Evolutionary conservation across 108 stramenopile species (phyloP), one percentile per base, ranked within the genome.

Genomic region (Conticribra weissflogii): DNA sequence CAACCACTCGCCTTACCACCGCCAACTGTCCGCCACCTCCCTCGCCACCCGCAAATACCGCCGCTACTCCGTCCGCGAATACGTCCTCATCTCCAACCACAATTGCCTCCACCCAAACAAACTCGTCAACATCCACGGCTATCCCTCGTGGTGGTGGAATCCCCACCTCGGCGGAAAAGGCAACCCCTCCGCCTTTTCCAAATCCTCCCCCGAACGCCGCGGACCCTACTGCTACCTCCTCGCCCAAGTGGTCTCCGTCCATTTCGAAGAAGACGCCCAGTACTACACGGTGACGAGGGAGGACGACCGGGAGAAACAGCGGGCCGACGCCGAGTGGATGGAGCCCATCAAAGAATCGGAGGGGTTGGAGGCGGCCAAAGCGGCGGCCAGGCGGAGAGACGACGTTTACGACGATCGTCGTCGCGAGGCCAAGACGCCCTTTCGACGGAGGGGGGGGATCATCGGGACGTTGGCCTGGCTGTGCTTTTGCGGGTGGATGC

Each of bases 221-320:
- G 93, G 90, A 12, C 90, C 93, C 5, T 92, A 82, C 58, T 56
- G 58, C 0, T 94, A 84, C 72, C 64, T 91, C 41, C 48, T 91
- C 34, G 82, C 82, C 16, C 74, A 72, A 7, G 88, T 92, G 45
- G 79, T 66, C 23, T 67, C 63, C 23, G 82, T 92, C 22, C 93
- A 90, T 63, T 90, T 86, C 64, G 86, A 79, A 24, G 90, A 90
- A 64, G 76, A 88, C 70, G 73, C 75, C 29, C 81, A 71, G 22
- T 92, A 88, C 61, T 91, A 89, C 63, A 90, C 90, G 8, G 88
- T 94, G 1, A 32, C 62, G 15, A 79, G 93, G 55, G 74, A 52
- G 22, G 90, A 94, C 63, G 83, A 81, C 24, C 74, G 74, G 8
- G 57, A 72, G 15, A 63, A 81, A 19, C 90, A 90, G 53, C 70